Percentiles rank a stretch among this genome's conserved stretches.
Conservation (phyloP, 768 basidiomycete genomes). For the Pleurotus tuoliensis region DNA sequence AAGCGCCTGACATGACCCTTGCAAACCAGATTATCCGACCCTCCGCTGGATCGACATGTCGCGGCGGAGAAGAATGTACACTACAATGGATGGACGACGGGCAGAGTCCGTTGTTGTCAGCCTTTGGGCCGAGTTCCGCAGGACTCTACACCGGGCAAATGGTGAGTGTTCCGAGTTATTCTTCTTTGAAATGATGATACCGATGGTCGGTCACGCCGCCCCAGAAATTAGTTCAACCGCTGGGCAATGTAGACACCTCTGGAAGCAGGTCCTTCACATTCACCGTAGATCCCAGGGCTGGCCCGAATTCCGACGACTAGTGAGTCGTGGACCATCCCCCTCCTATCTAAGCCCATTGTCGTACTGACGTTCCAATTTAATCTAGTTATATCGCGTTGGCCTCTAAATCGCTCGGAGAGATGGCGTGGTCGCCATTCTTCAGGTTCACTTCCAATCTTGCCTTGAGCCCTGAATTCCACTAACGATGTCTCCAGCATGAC, state of each 20-base stretch:
- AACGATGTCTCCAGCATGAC: slow-evolving; percentile 35
- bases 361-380: slow-evolving; percentile 8
- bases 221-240: slow-evolving; percentile 55
- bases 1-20: too few relatives aligned
- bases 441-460: slow-evolving; percentile 31
- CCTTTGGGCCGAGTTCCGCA: slow-evolving; percentile 50
- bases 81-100: slow-evolving; percentile 69
- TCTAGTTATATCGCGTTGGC: slow-evolving; percentile 61
- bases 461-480: not conserved
- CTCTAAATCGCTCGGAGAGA: slow-evolving; percentile 25
- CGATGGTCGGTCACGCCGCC: not conserved
- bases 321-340: slow-evolving; percentile 26
- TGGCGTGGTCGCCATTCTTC: slow-evolving; percentile 53
- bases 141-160: slow-evolving; percentile 55
- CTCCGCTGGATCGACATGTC: slow-evolving; percentile 37
- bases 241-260: slow-evolving; percentile 53
- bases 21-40: slow-evolving; percentile 44
- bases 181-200: not conserved
- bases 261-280: slow-evolving; percentile 44
- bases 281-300: slow-evolving; percentile 53
- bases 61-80: slow-evolving; percentile 48
- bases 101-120: slow-evolving; percentile 36
- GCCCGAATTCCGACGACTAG: slow-evolving; percentile 57
- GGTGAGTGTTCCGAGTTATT: slow-evolving; percentile 30
- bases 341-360: not conserved